A percentile compares a stretch with the other conserved stretches of the same genome.
These are phyloP conservation scores for Paraphoma chrysanthemicola DNA, from an alignment of 2,329 filamentous ascomycete genomes.

Conservation along the genomic window DNA sequence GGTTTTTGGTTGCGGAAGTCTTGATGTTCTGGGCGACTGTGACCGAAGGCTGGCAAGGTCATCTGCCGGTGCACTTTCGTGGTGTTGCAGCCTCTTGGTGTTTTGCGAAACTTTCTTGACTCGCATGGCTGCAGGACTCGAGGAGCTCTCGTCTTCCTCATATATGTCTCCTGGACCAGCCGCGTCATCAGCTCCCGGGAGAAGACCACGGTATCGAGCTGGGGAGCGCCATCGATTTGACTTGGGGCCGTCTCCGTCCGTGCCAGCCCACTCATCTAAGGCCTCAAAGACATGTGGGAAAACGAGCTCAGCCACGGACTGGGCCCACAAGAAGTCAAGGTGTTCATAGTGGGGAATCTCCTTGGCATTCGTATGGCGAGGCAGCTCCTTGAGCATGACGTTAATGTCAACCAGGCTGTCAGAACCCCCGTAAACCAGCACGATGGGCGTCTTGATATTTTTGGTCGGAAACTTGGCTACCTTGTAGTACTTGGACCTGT, in stretches of 20 bases:
- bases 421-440: slow-evolving; percentile 89
- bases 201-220: slow-evolving; percentile 33
- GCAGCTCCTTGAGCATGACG: slow-evolving; percentile 88
- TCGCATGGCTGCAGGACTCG: slow-evolving; percentile 24
- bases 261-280: slow-evolving; percentile 68
- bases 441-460: slow-evolving; percentile 95
- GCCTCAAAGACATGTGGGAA: slow-evolving; percentile 93
- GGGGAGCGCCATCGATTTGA: slow-evolving; percentile 33
- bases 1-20: slow-evolving; percentile 10
- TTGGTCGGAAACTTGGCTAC: slow-evolving; percentile 95
- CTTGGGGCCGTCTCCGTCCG: slow-evolving; percentile 25
- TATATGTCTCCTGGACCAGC: slow-evolving; percentile 32
- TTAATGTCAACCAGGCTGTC: slow-evolving; percentile 95
- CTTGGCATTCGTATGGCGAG: slow-evolving; percentile 81
- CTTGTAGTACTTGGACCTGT: slow-evolving; percentile 86
- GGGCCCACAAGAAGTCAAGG: slow-evolving; percentile 93
- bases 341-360: slow-evolving; percentile 95
- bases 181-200: slow-evolving; percentile 30
- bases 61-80: slow-evolving; percentile 9
- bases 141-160: slow-evolving; percentile 35
- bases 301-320: slow-evolving; percentile 81
- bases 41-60: slow-evolving; percentile 6
- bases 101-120: slow-evolving; percentile 30
- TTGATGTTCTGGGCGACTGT: slow-evolving; percentile 6
- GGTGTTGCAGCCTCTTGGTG: slow-evolving; percentile 13